These are phyloP conservation scores for Vitis labrusca DNA, from an alignment of 164 flowering plant genomes.

Conservation along the genomic window DNA sequence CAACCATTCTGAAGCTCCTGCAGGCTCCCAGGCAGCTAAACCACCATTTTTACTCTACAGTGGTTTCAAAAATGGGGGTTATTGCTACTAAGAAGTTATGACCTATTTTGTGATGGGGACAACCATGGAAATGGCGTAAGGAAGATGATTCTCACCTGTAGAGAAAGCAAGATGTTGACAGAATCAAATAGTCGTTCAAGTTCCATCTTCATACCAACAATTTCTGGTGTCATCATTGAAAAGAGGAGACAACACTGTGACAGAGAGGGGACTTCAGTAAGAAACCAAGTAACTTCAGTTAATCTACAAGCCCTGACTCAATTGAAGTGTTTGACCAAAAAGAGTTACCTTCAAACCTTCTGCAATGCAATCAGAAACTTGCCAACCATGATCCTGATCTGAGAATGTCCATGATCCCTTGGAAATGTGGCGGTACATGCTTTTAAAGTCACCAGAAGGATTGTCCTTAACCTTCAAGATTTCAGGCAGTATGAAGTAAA, in stretches of 20 bases:
- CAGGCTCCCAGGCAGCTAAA: conserved; percentile 44
- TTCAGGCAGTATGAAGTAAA: too few relatives aligned
- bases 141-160: conserved; percentile 33
- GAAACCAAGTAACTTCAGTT: not conserved
- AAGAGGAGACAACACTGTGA: conserved; percentile 37
- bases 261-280: not conserved
- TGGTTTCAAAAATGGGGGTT: not conserved
- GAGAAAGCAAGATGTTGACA: conserved; percentile 43
- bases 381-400: conserved; percentile 61
- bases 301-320: not conserved
- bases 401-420: conserved; percentile 61
- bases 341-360: conserved; percentile 46
- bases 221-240: conserved; percentile 41
- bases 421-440: conserved; percentile 49
- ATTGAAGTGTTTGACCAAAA: not conserved
- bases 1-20: conserved; percentile 34
- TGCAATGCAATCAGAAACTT: conserved; percentile 65
- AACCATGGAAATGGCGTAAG: too few relatives aligned
- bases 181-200: conserved; percentile 42
- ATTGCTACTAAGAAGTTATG: not conserved
- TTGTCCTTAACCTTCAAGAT: conserved; percentile 38
- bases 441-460: conserved; percentile 41
- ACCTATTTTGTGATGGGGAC: too few relatives aligned
- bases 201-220: conserved; percentile 45
- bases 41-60: conserved; percentile 29